phyloP scores from a whole-genome alignment of 225 moss, liverwort and hornwort species.

The Antitrichia curtipendula region DNA sequence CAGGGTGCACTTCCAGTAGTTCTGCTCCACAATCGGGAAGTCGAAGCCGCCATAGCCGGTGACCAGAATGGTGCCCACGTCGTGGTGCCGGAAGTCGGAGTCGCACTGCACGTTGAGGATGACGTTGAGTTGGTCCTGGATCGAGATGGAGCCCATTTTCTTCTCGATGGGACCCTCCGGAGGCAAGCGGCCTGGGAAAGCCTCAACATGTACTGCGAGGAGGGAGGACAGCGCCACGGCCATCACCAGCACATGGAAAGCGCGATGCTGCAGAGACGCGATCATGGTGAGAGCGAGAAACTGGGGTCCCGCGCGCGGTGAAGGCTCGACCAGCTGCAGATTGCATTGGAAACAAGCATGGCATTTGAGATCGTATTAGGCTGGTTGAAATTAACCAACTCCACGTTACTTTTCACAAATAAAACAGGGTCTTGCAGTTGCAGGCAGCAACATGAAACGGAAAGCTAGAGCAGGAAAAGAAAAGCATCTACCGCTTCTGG shows the following conservation, averaged over 20 bases:
- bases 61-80: neutral
- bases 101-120: neutral
- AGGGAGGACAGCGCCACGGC: neutral
- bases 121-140: neutral
- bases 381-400: neutral
- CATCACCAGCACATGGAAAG: neutral
- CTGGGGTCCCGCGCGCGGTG: neutral
- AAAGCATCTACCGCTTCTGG: neutral
- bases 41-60: neutral
- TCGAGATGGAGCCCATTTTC: neutral
- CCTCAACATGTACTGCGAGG: neutral
- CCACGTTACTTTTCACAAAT: neutral
- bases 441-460: neutral
- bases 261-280: neutral
- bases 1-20: neutral
- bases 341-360: neutral
- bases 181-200: neutral
- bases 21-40: neutral
- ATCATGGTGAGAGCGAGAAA: neutral
- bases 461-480: neutral
- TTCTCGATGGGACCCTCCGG: neutral
- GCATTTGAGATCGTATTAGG: neutral
- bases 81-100: neutral
- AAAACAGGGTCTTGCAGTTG: neutral
- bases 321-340: neutral